Evolutionary conservation across 2,329 filamentous ascomycete genomes (phyloP), one percentile per base, ranked within the genome.

Genomic region (Monilinia aucupariae): DNA sequence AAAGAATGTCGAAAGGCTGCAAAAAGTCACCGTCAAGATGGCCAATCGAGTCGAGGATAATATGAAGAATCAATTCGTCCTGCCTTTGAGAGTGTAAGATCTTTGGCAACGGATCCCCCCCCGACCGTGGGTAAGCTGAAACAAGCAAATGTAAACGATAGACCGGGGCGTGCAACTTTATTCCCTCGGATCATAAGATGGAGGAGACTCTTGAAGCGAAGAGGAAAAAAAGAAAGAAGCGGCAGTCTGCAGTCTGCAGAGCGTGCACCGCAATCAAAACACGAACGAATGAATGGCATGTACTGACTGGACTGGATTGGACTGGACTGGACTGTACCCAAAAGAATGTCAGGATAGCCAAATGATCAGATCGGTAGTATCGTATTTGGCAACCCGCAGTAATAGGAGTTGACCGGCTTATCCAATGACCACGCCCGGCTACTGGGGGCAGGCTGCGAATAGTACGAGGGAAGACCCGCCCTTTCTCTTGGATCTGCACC

Each of bases 11-110:
- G 43, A 56, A 49, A 37, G 51, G 22, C 39, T 17, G 43, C 48
- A 41, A 45, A 32, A 56, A 47, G 27, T 56, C 59, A 62, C 59
- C 59, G 50, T 62, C 59, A 62, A 62, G 59, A 56, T 62, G 59
- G 32, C 49, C 41, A 56, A 56, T 62, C 32, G 50, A 62, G 45
- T 49, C 25, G 22, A 34, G 17, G 48, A 20, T 56, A 43, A 32
- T 39, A 49, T 39, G 39, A 34, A 39, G 41, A 41, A 34, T 47
- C n/a, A 56, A 25, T 49, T 62, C 59, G 59, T 62, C 59, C 25
- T n/a, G 50, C 47, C 20, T 56, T 41, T 15, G 51, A 47, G 27
- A 55, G 32, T 48, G 51, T 48, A 56, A 56, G 51, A 39, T 48
- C 27, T 61, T 56, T 61, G 59, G 43, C 59, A 34, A 41, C 17